phyloP scores from a whole-genome alignment of 2,329 filamentous ascomycete species.

The Epicoccum sorghinum region DNA sequence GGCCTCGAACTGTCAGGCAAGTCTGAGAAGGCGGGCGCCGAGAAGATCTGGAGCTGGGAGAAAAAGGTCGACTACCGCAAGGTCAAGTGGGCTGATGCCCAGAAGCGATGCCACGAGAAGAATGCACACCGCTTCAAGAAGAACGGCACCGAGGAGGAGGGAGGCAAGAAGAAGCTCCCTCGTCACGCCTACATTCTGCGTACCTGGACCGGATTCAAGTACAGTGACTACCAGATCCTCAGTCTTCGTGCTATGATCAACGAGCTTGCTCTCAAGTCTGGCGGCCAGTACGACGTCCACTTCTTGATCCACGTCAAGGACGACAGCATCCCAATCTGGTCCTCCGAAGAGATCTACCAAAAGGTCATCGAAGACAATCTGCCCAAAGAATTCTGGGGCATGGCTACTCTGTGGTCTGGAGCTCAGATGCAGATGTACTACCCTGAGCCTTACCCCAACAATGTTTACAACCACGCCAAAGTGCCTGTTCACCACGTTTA shows the following conservation, averaged over 20 bases:
- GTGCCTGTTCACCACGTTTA: constrained; percentile 87
- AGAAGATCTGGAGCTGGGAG: constrained; percentile 57
- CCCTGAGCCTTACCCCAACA: constrained; percentile 82
- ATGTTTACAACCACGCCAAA: constrained; percentile 65
- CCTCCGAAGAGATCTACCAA: constrained; percentile 71
- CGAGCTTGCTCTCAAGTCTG: constrained; percentile 79
- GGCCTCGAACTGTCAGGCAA: constrained; percentile 57
- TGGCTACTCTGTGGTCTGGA: constrained; percentile 92
- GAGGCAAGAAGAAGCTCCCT: constrained; percentile 51
- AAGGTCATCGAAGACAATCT: constrained; percentile 71
- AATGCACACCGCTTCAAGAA: constrained; percentile 55
- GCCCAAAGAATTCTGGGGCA: constrained; percentile 83
- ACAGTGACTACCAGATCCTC: constrained; percentile 78
- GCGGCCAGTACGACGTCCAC: constrained; percentile 85
- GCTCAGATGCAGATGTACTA: constrained; percentile 92
- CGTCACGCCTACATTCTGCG: constrained; percentile 85
- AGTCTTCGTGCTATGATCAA: constrained; percentile 83
- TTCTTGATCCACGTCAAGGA: constrained; percentile 86
- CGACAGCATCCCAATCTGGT: constrained; percentile 76
- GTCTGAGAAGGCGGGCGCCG: constrained; percentile 52
- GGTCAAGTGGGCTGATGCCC: constrained; percentile 57
- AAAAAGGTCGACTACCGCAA: constrained; percentile 55
- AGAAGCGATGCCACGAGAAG: constrained; percentile 56
- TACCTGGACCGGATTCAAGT: constrained; percentile 82
- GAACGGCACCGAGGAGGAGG: constrained; percentile 36